Percentiles rank a stretch among this genome's conserved stretches.
Evolutionary conservation across 345 rosid genomes (phyloP).

Genomic region (Geranium rotundifolium): DNA sequence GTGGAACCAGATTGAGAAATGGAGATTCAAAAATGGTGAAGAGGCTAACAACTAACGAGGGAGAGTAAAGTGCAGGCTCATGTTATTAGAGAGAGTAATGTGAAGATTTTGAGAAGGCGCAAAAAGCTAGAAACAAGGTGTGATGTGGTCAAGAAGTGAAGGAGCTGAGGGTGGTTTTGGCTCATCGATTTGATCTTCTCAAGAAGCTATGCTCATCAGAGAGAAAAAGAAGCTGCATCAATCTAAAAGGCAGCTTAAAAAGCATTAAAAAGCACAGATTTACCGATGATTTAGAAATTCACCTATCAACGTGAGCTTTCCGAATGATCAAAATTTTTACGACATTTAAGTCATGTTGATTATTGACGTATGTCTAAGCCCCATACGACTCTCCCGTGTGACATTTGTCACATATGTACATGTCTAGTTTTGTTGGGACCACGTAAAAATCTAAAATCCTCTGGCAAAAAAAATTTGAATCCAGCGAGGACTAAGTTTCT

Average conservation of each 20-base stretch:
- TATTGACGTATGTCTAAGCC: too few species aligned
- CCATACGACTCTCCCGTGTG: too few species aligned
- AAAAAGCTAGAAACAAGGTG: conserved; percentile 21
- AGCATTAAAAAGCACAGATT: too few species aligned
- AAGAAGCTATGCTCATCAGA: conserved; percentile 15
- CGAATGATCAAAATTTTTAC: too few species aligned
- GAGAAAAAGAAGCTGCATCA: conserved; percentile 10
- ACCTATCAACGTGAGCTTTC: too few species aligned
- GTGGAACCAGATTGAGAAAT: conserved; percentile 23
- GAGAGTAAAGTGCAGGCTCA: conserved; percentile 21
- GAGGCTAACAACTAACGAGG: conserved; percentile 39
- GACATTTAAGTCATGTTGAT: too few species aligned
- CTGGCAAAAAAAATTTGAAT: too few species aligned
- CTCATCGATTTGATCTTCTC: conserved; percentile 20
- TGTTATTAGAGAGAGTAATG: conserved; percentile 24
- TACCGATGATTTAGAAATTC: too few species aligned
- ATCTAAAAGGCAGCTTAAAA: conserved; percentile 27
- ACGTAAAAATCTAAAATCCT: too few species aligned
- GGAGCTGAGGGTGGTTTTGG: conserved; percentile 17
- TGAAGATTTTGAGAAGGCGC: conserved; percentile 18
- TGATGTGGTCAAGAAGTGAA: conserved; percentile 20
- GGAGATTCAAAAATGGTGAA: conserved; percentile 32
- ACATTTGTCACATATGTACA: too few species aligned
- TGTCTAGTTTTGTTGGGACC: too few species aligned
- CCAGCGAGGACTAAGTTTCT: too few species aligned